phyloP scores from a whole-genome alignment of 352 stramenopile genomes.

The Porosira glacialis region DNA sequence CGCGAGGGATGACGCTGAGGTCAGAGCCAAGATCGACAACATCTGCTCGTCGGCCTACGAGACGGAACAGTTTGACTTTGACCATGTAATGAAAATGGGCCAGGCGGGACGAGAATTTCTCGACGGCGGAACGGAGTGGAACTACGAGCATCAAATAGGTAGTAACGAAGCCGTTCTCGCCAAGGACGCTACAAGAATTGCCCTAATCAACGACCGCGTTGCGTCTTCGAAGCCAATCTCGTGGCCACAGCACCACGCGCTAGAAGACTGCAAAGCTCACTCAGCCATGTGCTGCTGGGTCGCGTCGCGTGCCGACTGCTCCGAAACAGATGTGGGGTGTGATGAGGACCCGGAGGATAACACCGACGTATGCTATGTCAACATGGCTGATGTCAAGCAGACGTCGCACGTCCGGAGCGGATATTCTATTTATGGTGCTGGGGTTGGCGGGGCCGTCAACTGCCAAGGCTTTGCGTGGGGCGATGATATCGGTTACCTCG shows the following conservation, averaged over 20 bases:
- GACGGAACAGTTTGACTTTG: conserved; percentile 1
- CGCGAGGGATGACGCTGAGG: conserved; percentile 4
- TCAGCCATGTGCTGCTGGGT: conserved; percentile 28
- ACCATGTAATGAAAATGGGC: neutral
- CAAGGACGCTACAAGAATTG: conserved; percentile 1
- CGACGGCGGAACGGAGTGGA: conserved; percentile 10
- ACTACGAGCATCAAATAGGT: conserved; percentile 12
- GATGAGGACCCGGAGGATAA: too few species aligned
- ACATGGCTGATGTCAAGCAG: conserved; percentile 2
- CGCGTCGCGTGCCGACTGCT: neutral
- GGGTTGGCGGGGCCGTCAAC: neutral
- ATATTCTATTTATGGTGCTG: conserved; percentile 11
- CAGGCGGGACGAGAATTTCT: conserved; percentile 15
- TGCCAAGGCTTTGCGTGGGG: conserved; percentile 25
- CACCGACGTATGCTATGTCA: conserved; percentile 18
- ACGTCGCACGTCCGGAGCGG: conserved; percentile 11
- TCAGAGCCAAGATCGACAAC: conserved; percentile 14
- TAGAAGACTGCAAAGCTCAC: conserved; percentile 13
- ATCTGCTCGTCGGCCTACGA: conserved; percentile 14
- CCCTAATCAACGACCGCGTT: neutral
- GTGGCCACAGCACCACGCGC: conserved; percentile 14
- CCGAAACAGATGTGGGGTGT: too few species aligned
- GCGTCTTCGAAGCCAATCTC: conserved; percentile 1
- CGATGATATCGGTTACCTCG: conserved; percentile 1
- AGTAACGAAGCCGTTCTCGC: too few species aligned